Percentiles rank a stretch among this genome's conserved stretches.
phyloP scores from a whole-genome alignment of 2,329 filamentous ascomycete genomes.

The Grosmannia clavigera region DNA sequence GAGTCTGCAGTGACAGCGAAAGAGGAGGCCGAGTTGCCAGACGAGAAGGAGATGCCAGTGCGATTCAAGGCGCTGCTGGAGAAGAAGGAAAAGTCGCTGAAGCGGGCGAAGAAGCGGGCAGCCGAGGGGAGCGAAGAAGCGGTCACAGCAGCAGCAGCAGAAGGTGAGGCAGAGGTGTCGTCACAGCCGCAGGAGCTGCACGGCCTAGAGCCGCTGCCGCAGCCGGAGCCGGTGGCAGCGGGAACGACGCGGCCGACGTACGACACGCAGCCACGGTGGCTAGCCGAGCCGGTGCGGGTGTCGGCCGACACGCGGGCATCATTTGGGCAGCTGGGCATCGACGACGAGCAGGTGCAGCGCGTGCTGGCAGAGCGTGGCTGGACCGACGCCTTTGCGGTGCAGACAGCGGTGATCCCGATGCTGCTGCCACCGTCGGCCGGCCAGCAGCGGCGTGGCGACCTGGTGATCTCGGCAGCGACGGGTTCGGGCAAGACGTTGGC shows the following conservation, averaged over 20 bases:
- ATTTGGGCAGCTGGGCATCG: slow-evolving; percentile 32
- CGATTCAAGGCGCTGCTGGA: slow-evolving; percentile 40
- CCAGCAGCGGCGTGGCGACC: slow-evolving; percentile 51
- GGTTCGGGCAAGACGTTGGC: slow-evolving; percentile 93
- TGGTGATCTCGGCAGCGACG: slow-evolving; percentile 85
- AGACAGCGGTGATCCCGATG: slow-evolving; percentile 68
- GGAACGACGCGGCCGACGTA: slow-evolving; percentile 51
- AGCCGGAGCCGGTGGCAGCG: slow-evolving; percentile 53
- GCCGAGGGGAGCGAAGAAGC: slow-evolving; percentile 3
- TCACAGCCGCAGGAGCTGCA: slow-evolving; percentile 33
- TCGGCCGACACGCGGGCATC: slow-evolving; percentile 44
- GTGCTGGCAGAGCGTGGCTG: slow-evolving; percentile 55
- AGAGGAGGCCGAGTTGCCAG: neutral
- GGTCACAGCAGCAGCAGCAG: neutral
- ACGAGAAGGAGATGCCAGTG: slow-evolving; percentile 14
- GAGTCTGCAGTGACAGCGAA: neutral
- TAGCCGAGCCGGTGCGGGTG: slow-evolving; percentile 62
- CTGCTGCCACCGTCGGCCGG: slow-evolving; percentile 48
- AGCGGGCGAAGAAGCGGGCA: slow-evolving; percentile 10
- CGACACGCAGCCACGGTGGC: slow-evolving; percentile 69
- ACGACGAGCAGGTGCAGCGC: slow-evolving; percentile 27
- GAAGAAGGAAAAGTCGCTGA: slow-evolving; percentile 43
- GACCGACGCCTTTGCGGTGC: slow-evolving; percentile 62
- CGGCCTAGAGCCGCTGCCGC: slow-evolving; percentile 70
- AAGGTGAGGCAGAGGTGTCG: neutral